Evolutionary conservation across 2,329 filamentous ascomycete genomes (phyloP), one percentile per base, ranked within the genome.

Genomic region (Pseudodiploospora longispora): DNA sequence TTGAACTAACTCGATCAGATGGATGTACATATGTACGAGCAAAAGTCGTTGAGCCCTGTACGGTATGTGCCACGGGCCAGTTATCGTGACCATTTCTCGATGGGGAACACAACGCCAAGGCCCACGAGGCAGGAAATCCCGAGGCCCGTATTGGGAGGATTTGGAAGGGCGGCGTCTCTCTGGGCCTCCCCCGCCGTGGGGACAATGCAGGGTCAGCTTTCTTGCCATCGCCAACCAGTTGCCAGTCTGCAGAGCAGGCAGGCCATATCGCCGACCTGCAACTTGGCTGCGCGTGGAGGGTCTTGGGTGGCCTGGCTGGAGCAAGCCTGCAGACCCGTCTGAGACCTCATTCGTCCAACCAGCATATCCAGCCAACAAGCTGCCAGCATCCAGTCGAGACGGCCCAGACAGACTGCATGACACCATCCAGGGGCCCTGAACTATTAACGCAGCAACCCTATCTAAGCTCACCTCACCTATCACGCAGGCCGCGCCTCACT

Each of bases 331-430:
- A 40, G 45, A 36, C 7, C 28, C 34, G 12, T 43, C 30, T 43
- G 46, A 33, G 31, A 33, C 32, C 30, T 42, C 35, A 47, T 47
- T 47, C 42, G 46, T 37, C 39, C 38, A 43, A 39, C 29, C 35
- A 33, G 27, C 34, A 37, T 5, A 41, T 9, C 33, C 31, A 35
- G 41, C 34, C 33, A 43, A 30, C 30, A 38, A 10, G 27, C 38
- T 10, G 7, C 12, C 36, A 9, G 9, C 37, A 29, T 9, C 37
- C 37, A 39, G 10, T 39, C 19, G 37, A 10, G 6, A 29, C 9
- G 6, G 37, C 27, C 37, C 37, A 39, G 51, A 48, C 48, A 48
- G 33, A 42, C 51, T 57, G 55, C 55, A 57, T 57, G 51, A 55
- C 55, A 58, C 55, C 55, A 57, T 54, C 52, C 45, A 47, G 48